Conservation (phyloP, 345 rosid species). For the Eucalyptus tenuipes region DNA sequence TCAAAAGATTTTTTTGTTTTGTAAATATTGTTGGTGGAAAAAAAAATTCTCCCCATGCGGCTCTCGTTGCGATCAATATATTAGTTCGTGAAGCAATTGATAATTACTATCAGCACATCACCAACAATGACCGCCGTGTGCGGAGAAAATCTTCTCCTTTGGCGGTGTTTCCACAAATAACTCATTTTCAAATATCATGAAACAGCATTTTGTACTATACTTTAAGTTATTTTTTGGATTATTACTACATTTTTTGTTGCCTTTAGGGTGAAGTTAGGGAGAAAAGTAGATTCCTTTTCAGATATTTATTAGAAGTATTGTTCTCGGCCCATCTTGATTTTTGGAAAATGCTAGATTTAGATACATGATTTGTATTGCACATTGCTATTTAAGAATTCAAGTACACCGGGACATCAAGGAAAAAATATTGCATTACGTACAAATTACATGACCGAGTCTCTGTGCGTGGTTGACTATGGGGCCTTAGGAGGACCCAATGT, state of each 20-base stretch:
- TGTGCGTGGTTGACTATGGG: neutral
- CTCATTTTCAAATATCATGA: neutral
- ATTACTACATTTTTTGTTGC: neutral
- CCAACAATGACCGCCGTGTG: neutral
- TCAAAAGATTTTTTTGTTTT: neutral
- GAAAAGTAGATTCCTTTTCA: neutral
- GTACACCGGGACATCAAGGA: neutral
- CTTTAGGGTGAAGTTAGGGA: neutral
- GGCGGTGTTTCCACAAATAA: neutral
- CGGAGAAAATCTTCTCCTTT: neutral
- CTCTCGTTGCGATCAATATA: neutral
- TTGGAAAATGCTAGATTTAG: neutral
- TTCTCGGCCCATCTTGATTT: neutral
- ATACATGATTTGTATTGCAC: neutral
- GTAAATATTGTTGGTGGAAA: neutral
- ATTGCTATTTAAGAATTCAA: neutral
- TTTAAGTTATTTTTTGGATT: neutral
- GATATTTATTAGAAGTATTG: neutral
- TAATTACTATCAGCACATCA: neutral
- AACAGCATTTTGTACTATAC: neutral
- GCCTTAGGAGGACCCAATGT: neutral
- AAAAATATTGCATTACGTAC: neutral
- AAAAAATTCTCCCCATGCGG: neutral
- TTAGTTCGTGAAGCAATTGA: neutral
- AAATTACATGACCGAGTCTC: neutral